Evolutionary conservation across 495 filamentous ascomycete species (phyloP).

Genomic region (Clohesyomyces aquaticus): DNA sequence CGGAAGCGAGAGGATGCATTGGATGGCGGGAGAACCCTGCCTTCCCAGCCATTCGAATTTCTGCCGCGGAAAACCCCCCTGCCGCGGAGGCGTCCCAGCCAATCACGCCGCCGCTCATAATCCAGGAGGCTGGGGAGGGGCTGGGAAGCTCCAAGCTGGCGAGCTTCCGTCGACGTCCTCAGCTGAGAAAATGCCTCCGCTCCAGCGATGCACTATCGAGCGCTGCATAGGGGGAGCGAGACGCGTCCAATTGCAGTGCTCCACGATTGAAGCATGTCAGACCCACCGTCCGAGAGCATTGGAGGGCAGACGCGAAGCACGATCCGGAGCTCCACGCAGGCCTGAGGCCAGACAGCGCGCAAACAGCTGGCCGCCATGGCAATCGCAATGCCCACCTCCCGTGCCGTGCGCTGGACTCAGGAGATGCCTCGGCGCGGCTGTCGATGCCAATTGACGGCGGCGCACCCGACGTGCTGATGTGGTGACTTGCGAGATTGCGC

Average conservation of each 20-base stretch:
- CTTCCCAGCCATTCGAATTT: conserved; percentile 26
- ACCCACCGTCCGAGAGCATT: conserved; percentile 1
- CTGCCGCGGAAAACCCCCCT: conserved; percentile 23
- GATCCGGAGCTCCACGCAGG: neutral
- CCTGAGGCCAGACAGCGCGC: neutral
- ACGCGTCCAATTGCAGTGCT: conserved; percentile 32
- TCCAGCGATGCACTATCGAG: conserved; percentile 32
- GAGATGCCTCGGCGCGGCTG: neutral
- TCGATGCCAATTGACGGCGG: neutral
- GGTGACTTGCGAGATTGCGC: neutral
- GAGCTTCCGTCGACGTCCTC: conserved; percentile 4
- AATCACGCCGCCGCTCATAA: conserved; percentile 14
- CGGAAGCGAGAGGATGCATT: neutral
- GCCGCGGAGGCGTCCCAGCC: conserved; percentile 1
- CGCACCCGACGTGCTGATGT: neutral
- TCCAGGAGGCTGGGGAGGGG: conserved; percentile 31
- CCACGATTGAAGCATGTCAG: conserved; percentile 32
- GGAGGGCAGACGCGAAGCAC: conserved; percentile 11
- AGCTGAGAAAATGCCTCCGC: conserved; percentile 37
- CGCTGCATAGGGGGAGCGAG: conserved; percentile 19
- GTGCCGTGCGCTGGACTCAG: neutral
- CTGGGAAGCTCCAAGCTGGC: conserved; percentile 15
- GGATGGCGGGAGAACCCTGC: neutral
- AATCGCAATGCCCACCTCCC: neutral
- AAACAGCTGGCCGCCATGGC: neutral